phyloP scores from a whole-genome alignment of 2,329 filamentous ascomycete genomes.

The Clathrospora elynae region DNA sequence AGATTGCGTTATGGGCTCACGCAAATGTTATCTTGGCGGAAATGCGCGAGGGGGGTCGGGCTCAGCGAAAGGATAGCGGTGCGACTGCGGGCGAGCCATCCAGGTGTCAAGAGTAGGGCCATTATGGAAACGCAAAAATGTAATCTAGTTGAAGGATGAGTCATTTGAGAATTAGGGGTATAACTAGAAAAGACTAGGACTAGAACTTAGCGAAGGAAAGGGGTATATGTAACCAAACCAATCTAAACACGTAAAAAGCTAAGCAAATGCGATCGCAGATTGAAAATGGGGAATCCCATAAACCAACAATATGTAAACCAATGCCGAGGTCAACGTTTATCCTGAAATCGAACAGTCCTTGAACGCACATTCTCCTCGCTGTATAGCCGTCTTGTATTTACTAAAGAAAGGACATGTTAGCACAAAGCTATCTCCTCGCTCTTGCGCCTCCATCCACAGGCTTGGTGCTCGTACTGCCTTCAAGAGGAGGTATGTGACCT shows the following conservation, averaged over 20 bases:
- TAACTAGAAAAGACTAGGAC: slow-evolving; percentile 5
- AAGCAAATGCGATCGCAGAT: slow-evolving; percentile 7
- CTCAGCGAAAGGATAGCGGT: too few species aligned
- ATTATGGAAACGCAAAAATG: neutral
- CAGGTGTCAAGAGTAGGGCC: too few species aligned
- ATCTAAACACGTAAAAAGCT: slow-evolving; percentile 13
- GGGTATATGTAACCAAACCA: slow-evolving; percentile 28
- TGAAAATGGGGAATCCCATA: neutral
- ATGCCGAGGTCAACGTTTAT: slow-evolving; percentile 2
- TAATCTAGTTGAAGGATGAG: neutral
- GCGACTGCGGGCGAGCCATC: too few species aligned
- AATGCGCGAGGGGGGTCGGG: too few species aligned
- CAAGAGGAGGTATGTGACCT: slow-evolving; percentile 38
- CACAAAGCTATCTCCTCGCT: slow-evolving; percentile 23
- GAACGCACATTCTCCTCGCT: neutral
- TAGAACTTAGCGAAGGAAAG: slow-evolving; percentile 20
- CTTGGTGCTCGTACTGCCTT: slow-evolving; percentile 34
- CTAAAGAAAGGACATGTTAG: neutral
- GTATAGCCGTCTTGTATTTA: slow-evolving; percentile 1
- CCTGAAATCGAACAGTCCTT: slow-evolving; percentile 7
- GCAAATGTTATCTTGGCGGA: too few species aligned
- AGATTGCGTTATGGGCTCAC: too few species aligned
- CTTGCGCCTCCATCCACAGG: slow-evolving; percentile 23
- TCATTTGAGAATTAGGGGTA: slow-evolving; percentile 1
- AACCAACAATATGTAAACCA: slow-evolving; percentile 2